Conservation (phyloP, 2,329 filamentous ascomycete genomes). For the Acrocalymma vagum region DNA sequence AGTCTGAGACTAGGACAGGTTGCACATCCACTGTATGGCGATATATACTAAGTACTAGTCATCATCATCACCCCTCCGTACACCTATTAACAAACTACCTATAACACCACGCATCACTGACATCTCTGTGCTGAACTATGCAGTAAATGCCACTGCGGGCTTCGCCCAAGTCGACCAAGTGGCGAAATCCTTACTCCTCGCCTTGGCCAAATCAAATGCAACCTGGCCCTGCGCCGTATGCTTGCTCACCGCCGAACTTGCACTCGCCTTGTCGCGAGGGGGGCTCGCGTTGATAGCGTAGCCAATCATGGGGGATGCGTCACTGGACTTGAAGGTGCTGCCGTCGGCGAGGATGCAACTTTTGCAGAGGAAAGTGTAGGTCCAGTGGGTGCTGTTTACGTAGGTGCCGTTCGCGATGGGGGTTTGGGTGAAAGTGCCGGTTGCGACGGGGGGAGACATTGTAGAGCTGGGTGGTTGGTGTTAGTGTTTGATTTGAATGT, state of each 20-base stretch:
- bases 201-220: slow-evolving; percentile 31
- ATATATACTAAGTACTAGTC: too few relatives aligned
- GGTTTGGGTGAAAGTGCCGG: slow-evolving; percentile 49
- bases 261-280: slow-evolving; percentile 26
- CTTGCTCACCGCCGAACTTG: slow-evolving; percentile 22
- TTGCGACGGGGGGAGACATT: slow-evolving; percentile 59
- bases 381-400: slow-evolving; percentile 62
- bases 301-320: slow-evolving; percentile 28
- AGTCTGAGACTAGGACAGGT: too few relatives aligned
- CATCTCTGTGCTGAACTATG: too few relatives aligned
- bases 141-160: slow-evolving; percentile 12
- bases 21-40: too few relatives aligned
- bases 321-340: slow-evolving; percentile 35
- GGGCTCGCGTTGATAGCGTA: slow-evolving; percentile 31
- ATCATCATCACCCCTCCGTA: too few relatives aligned
- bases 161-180: slow-evolving; percentile 34
- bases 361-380: slow-evolving; percentile 63
- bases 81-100: too few relatives aligned
- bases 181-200: slow-evolving; percentile 28
- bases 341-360: slow-evolving; percentile 40
- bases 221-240: slow-evolving; percentile 31
- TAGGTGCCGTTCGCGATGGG: slow-evolving; percentile 62
- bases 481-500: slow-evolving; percentile 2
- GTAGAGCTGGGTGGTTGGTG: too few relatives aligned
- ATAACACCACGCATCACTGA: too few relatives aligned